These are phyloP conservation scores for Protomyces pachydermus DNA, from an alignment of 1,139 yeast genomes.

Conservation along the genomic window DNA sequence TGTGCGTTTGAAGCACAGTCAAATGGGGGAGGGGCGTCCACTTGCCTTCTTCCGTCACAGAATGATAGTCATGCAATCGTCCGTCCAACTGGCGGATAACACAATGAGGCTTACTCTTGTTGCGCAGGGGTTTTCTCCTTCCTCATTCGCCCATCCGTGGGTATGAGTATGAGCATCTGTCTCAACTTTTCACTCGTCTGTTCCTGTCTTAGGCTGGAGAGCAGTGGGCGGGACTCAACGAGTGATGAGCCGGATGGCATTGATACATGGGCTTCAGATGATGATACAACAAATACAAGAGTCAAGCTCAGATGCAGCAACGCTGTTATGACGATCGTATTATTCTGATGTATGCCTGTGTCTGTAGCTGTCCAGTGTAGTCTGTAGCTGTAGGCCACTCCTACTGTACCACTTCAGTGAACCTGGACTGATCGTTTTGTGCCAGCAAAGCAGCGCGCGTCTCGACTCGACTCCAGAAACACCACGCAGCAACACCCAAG, in stretches of 20 bases:
- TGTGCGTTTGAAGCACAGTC: too few species aligned
- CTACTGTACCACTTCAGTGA: not conserved
- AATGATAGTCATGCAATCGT: constrained; percentile 1
- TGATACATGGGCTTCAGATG: not conserved
- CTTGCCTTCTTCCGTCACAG: not conserved
- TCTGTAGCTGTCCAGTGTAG: not conserved
- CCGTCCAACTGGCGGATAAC: not conserved
- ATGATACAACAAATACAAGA: constrained; percentile 1
- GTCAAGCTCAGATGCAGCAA: constrained; percentile 2
- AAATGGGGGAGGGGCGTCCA: not conserved
- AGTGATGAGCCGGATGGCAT: too few species aligned
- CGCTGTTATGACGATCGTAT: not conserved
- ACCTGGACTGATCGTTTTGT: too few species aligned
- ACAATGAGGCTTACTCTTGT: constrained; percentile 2
- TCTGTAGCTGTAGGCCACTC: too few species aligned
- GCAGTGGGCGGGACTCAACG: too few species aligned
- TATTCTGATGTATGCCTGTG: not conserved
- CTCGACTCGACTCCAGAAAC: too few species aligned
- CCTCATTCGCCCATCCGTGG: not conserved
- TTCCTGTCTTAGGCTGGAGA: not conserved
- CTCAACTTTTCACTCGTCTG: not conserved
- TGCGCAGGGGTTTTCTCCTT: not conserved
- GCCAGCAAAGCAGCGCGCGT: not conserved
- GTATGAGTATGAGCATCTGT: not conserved
- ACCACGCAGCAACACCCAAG: too few species aligned